These are phyloP conservation scores for Pichia sp. DNA, from an alignment of 1,139 yeast genomes.

Conservation along the genomic window DNA sequence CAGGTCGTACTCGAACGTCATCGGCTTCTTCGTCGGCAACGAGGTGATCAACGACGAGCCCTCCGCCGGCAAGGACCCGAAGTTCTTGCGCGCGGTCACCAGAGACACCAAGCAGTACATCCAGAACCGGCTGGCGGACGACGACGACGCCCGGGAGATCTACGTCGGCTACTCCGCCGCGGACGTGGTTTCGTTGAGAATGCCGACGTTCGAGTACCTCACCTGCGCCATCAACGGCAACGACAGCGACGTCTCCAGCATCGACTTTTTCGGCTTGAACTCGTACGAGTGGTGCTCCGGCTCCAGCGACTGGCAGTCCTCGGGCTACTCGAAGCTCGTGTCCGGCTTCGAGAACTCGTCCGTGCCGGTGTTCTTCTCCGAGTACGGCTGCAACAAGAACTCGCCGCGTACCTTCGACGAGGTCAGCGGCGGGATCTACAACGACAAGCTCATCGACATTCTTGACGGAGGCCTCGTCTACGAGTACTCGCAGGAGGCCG, in stretches of 20 bases:
- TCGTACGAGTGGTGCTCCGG: conserved; percentile 97
- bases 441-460: conserved; percentile 43
- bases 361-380: conserved; percentile 83
- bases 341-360: conserved; percentile 64
- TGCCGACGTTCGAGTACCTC: conserved; percentile 71
- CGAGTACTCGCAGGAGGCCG: conserved; percentile 64
- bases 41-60: conserved; percentile 78
- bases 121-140: conserved; percentile 20
- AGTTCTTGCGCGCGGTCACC: conserved; percentile 72
- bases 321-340: conserved; percentile 78
- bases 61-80: conserved; percentile 67
- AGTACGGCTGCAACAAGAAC: conserved; percentile 75
- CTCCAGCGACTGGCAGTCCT: conserved; percentile 67
- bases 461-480: conserved; percentile 78
- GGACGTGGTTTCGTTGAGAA: conserved; percentile 75
- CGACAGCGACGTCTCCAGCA: conserved; percentile 44
- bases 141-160: conserved; percentile 57
- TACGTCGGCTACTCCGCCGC: conserved; percentile 98
- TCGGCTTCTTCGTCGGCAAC: conserved; percentile 93
- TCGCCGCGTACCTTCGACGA: conserved; percentile 66
- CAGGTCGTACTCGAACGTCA: conserved; percentile 76
- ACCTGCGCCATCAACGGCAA: conserved; percentile 66
- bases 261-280: conserved; percentile 90
- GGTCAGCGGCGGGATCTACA: conserved; percentile 58
- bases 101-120: conserved; percentile 79